Base-by-base conservation (phyloP, 179 eudicot species). In the Beta lomatogona region DNA sequence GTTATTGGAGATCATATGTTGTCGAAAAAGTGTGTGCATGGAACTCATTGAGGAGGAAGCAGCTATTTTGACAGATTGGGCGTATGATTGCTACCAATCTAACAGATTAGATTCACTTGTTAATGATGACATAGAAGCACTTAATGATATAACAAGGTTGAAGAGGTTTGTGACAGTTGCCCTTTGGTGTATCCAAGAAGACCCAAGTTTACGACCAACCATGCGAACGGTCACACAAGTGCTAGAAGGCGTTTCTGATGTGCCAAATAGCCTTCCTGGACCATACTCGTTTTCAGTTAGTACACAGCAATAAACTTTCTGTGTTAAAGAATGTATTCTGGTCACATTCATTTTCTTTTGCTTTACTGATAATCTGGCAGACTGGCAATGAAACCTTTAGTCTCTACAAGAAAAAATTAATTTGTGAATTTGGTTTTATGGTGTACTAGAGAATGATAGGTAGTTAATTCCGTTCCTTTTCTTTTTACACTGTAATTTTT, bases 121-220 rank as follows among this genome's bases (percentile, higher is more conserved):
- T 64, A 41, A 73, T 10, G 58, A 73, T 79, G 83, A 87, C 22
- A 63, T 19, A 57, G 87, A 80, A 55, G 84, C 80, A 5, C 15
- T 82, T 19, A 41, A 61, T 59, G 89, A 84, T 82, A n/a, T 11
- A 59, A 1, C 12, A 9, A 76, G 21, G 7, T n/a, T 87, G 4
- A 63, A 79, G 78, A 79, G 82, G 70, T 86, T 78, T 66, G 68
- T 84, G 14, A 63, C 28, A 77, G 77, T 81, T 36, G 86, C 86
- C 0, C 80, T 88, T 21, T 84, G 90, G 83, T 86, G 88, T 59
- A 41, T 88, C 57, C 86, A 88, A 67, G 86, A 88, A 70, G 85
- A 88, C 31, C 89, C 87, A 2, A 70, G 48, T 44, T 71, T 55
- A 3, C 79, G 91, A 53, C 89, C 89, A 0, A 61, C 86, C 2